Base-by-base conservation (phyloP, 1,139 yeast genomes). In the Kluyveromyces sp. region DNA sequence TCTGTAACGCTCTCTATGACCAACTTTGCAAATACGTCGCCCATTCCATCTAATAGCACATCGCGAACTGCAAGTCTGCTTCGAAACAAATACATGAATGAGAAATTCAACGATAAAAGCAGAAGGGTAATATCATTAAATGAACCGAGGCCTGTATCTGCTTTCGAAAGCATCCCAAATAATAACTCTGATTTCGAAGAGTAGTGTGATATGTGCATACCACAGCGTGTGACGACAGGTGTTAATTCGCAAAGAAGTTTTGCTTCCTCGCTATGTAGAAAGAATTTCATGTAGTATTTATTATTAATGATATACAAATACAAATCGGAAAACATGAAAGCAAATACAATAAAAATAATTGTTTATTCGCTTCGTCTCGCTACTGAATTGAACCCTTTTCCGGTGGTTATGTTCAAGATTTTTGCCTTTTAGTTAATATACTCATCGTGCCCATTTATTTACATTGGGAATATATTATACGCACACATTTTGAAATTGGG, bases 101-200 rank as follows among this genome's bases (percentile, higher is more conserved):
- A 45, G 25, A 39, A 33, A 10, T 27, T 42, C 30, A 33, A 39
- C n/a, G 44, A 34, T 15, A 15, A 15, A 7, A 41, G 34, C 5
- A 47, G 52, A 44, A 38, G 53, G 26, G 53, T 50, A 7, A 41
- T 50, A 7, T 50, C 53, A 3, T 32, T 48, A 26, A 46, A 42
- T 32, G 46, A 41, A 25, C 42, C 46, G 21, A 29, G 38, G 26
- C 27, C 30, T 10, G 25, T 38, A 4, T 37, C 32, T 38, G 30
- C 34, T 7, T 27, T 33, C 10, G 39, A 37, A 27, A 10, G 29
- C 26, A 21, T 29, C 7, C 42, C 46, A 6, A 33, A 41, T 7
- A 44, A 44, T 26, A 44, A 44, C 36, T 44, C 46, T 5, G 46
- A 44, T 26, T n/a, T 39, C 8, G 46, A 44, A 21, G 40, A 44